Conservation (phyloP, 2,329 filamentous ascomycete species). For the Exophiala dermatitidis region DNA sequence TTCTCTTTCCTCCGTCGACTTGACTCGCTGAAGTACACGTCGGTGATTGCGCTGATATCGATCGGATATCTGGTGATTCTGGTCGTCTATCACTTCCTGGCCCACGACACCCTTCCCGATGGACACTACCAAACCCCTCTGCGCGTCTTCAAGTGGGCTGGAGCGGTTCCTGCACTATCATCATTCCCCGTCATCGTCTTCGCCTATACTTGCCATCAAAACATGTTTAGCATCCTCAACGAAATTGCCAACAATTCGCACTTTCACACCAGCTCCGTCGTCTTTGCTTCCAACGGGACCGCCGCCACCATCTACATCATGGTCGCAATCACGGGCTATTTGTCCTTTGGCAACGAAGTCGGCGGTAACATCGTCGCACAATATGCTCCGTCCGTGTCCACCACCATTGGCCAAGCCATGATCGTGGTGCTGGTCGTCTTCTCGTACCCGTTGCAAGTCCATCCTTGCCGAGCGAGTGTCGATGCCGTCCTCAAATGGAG, state of each 20-base stretch:
- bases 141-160: slow-evolving; percentile 69
- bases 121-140: slow-evolving; percentile 56
- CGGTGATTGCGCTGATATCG: slow-evolving; percentile 78
- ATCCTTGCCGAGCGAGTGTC: slow-evolving; percentile 90
- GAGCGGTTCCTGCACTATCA: slow-evolving; percentile 69
- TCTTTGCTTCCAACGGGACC: slow-evolving; percentile 75
- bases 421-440: slow-evolving; percentile 96
- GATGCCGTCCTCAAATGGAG: slow-evolving; percentile 94
- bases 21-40: slow-evolving; percentile 96
- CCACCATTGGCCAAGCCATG: slow-evolving; percentile 87
- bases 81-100: slow-evolving; percentile 83
- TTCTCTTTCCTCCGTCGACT: slow-evolving; percentile 84
- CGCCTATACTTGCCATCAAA: slow-evolving; percentile 99
- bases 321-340: slow-evolving; percentile 88
- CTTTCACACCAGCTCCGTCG: slow-evolving; percentile 67
- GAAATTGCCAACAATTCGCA: slow-evolving; percentile 84
- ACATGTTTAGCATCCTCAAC: slow-evolving; percentile 98
- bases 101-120: slow-evolving; percentile 65
- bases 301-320: slow-evolving; percentile 82
- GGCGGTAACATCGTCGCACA: slow-evolving; percentile 89
- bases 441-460: slow-evolving; percentile 89
- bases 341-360: slow-evolving; percentile 87
- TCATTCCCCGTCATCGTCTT: slow-evolving; percentile 94
- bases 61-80: slow-evolving; percentile 91
- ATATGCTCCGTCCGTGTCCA: slow-evolving; percentile 71